Base-by-base conservation (phyloP, 148 eudicot genomes). In the Heliosperma pusillum region DNA sequence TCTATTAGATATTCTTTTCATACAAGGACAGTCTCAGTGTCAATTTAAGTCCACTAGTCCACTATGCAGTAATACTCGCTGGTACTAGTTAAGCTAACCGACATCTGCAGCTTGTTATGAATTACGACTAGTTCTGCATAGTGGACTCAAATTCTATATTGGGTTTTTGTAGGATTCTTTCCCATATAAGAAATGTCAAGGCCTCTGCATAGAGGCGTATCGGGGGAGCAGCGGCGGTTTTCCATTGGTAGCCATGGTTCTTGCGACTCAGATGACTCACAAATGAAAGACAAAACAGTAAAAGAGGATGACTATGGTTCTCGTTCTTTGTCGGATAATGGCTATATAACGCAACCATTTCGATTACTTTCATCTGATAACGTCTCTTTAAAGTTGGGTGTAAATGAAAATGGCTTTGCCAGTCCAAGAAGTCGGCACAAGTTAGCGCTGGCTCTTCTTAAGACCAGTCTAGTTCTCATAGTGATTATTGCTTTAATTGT, bases 181-280 rank as follows among this genome's bases (percentile, higher is more conserved):
- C 71, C 84, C 80, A 79, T 66, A n/a, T 71, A 77, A 66, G 83
- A 81, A 73, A 96, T 96, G 99, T 83, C 99, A 30, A 86, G 93
- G 87, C 97, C 99, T 69, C 93, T 92, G 30, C 97, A 87, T 42
- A 87, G 97, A 63, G 94, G 94, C 81, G 62, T 86, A 76, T 86
- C 90, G 1, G 82, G 86, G 74, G 92, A 88, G 45, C 85, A 77
- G 61, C 75, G 90, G 56, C 85, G 97, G 20, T 74, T 85, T 47
- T 83, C 95, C 5, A 93, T 85, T 70, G 79, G 83, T 60, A 84
- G 69, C 62, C 82, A 85, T 71, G 87, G 85, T 81, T 85, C 83
- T 44, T 86, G 85, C 88, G 89, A 89, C 45, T 75, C 80, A 53
- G 78, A 74, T 67, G 94, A 96, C 67, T 88, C 92, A 70, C 94